phyloP scores from a whole-genome alignment of 805 yeast species.

The Candida piceae region DNA sequence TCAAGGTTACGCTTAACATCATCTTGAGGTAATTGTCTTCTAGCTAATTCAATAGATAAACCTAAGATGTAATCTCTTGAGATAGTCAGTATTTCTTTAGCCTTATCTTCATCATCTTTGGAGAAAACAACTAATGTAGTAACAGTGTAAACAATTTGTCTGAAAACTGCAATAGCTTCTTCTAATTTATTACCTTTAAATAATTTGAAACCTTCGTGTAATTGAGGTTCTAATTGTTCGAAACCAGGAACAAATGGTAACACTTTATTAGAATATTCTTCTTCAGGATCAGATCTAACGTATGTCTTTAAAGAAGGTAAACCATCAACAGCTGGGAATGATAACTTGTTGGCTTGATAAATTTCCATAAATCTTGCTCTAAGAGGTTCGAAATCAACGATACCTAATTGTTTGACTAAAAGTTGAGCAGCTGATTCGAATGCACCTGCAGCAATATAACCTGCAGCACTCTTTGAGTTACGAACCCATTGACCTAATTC shows the following conservation, averaged over 20 bases:
- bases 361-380: constrained; percentile 78
- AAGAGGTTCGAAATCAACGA: constrained; percentile 81
- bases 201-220: constrained; percentile 71
- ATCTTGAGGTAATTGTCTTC: constrained; percentile 72
- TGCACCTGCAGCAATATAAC: constrained; percentile 92
- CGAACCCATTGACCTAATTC: constrained; percentile 82
- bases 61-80: constrained; percentile 93
- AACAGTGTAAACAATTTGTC: constrained; percentile 71
- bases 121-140: constrained; percentile 65
- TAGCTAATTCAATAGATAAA: constrained; percentile 80
- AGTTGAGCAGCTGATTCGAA: constrained; percentile 94
- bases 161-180: constrained; percentile 75
- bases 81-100: constrained; percentile 61
- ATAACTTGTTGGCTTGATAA: constrained; percentile 74
- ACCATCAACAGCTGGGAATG: constrained; percentile 68
- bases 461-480: constrained; percentile 85
- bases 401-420: constrained; percentile 83
- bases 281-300: constrained; percentile 62
- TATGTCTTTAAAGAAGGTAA: constrained; percentile 65
- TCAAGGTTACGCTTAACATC: constrained; percentile 84
- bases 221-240: constrained; percentile 54
- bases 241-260: constrained; percentile 74
- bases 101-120: constrained; percentile 72
- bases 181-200: constrained; percentile 82
- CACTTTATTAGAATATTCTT: constrained; percentile 40